Evolutionary conservation across 169 alveolate species (phyloP), one percentile per base, ranked within the genome.

Genomic region (Eimeria necatrix): DNA sequence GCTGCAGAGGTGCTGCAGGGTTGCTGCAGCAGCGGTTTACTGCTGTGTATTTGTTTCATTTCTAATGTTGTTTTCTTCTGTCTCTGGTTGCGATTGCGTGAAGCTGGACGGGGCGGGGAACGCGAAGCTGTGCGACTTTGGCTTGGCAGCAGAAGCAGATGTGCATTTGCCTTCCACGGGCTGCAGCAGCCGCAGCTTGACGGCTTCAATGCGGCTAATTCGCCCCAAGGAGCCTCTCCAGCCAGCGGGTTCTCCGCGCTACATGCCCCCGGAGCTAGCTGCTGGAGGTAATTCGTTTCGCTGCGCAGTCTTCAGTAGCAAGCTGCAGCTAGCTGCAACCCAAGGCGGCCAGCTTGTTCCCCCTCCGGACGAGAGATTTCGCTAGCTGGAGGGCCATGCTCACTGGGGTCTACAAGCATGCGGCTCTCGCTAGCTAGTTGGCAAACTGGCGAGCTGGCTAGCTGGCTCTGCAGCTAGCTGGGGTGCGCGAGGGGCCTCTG

Each of bases 41-140:
- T 32, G 41, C 41, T 32, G 41, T 32, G 41, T 2, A 32, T 32
- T 56, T 56, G 20, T 2, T 56, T 0, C 12, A 1, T 56, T 10
- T 56, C 20, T 56, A 0, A 10, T 56, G 68, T n/a, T 24, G 1
- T n/a, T n/a, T 52, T 74, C 32, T 32, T 32, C 20, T n/a, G 85
- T 24, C 85, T 74, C 56, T 41, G 85, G 8, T 9, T 74, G 22
- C 22, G 9, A 16, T 68, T 68, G 80, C n/a, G 46, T 68, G 51
- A 48, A 74, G 85, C 56, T 74, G n/a, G 56, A 74, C 32, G 60
- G 85, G 22, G 60, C 60, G 16, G 85, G 85, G 22, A 46, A 74
- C 56, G 51, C 56, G 85, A 74, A 74, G 32, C 85, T 74, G 10
- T 74, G 85, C 56, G 85, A 74, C 85, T 46, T 74, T n/a, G 85